phyloP scores from a whole-genome alignment of 805 yeast species.

The Pichia rugopelliculosa region DNA sequence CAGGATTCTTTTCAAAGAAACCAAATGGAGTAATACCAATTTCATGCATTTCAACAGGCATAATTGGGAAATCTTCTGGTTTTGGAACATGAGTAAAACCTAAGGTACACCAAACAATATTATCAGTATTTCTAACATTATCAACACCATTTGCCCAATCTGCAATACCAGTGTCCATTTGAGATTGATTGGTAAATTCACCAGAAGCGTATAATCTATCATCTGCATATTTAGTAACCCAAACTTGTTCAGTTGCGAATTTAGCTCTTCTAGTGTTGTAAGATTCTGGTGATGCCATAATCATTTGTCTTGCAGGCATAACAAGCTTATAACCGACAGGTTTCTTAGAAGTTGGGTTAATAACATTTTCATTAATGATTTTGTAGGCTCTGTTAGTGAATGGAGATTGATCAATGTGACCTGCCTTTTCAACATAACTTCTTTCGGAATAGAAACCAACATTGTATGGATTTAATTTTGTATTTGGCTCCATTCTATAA shows the following conservation, averaged over 20 bases:
- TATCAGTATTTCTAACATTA: constrained; percentile 63
- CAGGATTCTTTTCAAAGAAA: constrained; percentile 73
- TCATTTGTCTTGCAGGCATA: constrained; percentile 72
- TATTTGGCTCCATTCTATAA: constrained; percentile 48
- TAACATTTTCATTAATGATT: constrained; percentile 63
- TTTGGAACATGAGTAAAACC: constrained; percentile 79
- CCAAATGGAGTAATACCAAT: constrained; percentile 63
- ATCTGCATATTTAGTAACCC: constrained; percentile 76
- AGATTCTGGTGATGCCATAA: constrained; percentile 56
- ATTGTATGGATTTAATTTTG: constrained; percentile 53
- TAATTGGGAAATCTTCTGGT: constrained; percentile 82
- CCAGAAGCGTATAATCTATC: constrained; percentile 74
- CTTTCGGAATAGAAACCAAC: constrained; percentile 63
- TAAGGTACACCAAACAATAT: constrained; percentile 75
- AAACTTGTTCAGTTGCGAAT: constrained; percentile 69
- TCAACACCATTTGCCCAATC: constrained; percentile 65
- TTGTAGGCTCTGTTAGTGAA: constrained; percentile 68
- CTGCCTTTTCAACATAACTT: constrained; percentile 61
- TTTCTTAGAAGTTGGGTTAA: constrained; percentile 60
- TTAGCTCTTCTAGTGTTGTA: constrained; percentile 64
- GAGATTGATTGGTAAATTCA: constrained; percentile 79
- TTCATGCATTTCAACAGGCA: constrained; percentile 76
- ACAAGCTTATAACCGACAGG: constrained; percentile 73
- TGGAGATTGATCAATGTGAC: constrained; percentile 66
- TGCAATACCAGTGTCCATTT: constrained; percentile 60